These are phyloP conservation scores for Rachicladosporium sp. DNA, from an alignment of 2,329 filamentous ascomycete species.

Conservation along the genomic window DNA sequence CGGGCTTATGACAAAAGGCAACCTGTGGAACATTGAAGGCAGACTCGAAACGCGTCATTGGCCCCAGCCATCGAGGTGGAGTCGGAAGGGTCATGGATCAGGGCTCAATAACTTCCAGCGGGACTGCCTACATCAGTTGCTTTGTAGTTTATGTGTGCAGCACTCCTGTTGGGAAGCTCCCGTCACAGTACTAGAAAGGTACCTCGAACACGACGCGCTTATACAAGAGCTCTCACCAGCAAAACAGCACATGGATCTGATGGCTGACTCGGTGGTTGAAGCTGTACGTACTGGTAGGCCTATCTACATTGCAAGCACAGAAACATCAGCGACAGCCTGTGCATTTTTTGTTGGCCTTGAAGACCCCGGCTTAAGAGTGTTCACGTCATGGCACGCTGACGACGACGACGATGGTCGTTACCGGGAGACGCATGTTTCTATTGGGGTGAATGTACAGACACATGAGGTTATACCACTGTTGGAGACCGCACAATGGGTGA, in stretches of 20 bases:
- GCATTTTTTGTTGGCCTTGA: conserved; percentile 3
- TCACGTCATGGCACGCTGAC: conserved; percentile 4
- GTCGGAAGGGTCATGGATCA: too few relatives aligned
- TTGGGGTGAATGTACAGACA: conserved; percentile 1
- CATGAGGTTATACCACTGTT: not conserved
- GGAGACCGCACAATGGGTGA: conserved; percentile 3
- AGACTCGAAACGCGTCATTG: not conserved
- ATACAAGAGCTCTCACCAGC: not conserved
- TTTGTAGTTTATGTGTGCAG: not conserved
- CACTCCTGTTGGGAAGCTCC: not conserved
- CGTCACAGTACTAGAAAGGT: not conserved
- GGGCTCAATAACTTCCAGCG: too few relatives aligned
- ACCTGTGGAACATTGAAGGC: conserved; percentile 3
- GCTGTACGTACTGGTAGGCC: not conserved
- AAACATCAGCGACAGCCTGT: not conserved
- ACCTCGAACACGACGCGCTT: not conserved
- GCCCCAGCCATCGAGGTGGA: not conserved
- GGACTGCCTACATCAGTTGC: too few relatives aligned
- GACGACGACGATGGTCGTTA: conserved; percentile 1
- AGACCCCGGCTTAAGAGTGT: not conserved
- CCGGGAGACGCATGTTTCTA: conserved; percentile 1
- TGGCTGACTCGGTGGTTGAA: conserved; percentile 3
- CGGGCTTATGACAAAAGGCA: not conserved
- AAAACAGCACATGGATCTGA: conserved; percentile 5
- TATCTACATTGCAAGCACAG: conserved; percentile 1